Evolutionary conservation across 768 basidiomycete species (phyloP).

Genomic region (Tricholoma furcatifolium): DNA sequence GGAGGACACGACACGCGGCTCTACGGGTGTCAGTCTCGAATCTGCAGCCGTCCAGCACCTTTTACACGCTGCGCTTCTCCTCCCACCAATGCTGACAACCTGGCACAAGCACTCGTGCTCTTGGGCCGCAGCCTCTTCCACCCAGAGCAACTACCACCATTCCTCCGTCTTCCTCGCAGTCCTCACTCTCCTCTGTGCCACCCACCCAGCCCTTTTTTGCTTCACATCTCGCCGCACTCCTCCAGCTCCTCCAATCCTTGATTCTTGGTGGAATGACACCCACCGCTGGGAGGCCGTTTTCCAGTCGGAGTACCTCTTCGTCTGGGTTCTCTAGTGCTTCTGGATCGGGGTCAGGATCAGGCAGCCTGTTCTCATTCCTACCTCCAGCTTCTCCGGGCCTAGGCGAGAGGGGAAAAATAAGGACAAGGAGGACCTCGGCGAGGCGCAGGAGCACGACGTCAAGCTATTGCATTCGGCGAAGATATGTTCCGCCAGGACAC

Average conservation of each 20-base stretch:
- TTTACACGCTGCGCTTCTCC: conserved; percentile 55
- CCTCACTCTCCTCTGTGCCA: conserved; percentile 67
- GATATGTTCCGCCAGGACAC: too few relatives aligned
- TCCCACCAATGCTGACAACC: conserved; percentile 75
- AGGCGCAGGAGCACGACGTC: conserved; percentile 57
- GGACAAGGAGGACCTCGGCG: conserved; percentile 26
- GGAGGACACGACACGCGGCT: conserved; percentile 71
- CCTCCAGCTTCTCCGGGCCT: conserved; percentile 33
- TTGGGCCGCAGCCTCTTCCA: conserved; percentile 23
- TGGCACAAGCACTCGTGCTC: conserved; percentile 38
- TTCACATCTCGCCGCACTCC: conserved; percentile 64
- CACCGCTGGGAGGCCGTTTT: conserved; percentile 46
- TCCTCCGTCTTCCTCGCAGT: conserved; percentile 66
- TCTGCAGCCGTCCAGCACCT: conserved; percentile 61
- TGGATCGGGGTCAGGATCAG: neutral
- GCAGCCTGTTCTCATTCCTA: conserved; percentile 31
- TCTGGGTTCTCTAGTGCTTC: conserved; percentile 9
- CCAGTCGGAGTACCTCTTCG: conserved; percentile 22
- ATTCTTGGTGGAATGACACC: conserved; percentile 60
- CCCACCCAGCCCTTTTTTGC: conserved; percentile 72
- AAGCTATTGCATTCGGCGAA: too few relatives aligned
- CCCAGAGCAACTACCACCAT: conserved; percentile 38
- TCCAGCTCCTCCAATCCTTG: conserved; percentile 68
- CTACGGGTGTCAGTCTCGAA: conserved; percentile 64
- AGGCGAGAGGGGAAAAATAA: conserved; percentile 25